Base-by-base conservation (phyloP, 164 flowering plant species). In the Taxillus chinensis region DNA sequence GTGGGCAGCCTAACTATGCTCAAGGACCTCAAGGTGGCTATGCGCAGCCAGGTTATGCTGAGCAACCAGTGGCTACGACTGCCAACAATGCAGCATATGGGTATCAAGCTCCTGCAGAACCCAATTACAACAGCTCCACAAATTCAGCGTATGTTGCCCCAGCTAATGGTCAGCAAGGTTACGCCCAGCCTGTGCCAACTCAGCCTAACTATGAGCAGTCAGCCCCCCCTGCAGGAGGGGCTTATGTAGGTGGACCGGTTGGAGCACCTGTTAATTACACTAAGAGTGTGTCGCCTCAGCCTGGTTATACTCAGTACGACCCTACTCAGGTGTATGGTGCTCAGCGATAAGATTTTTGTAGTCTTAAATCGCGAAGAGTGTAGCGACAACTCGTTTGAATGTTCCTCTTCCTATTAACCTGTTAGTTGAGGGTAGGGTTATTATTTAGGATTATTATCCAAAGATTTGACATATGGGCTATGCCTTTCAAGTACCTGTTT, bases 191-290 rank as follows among this genome's bases (percentile, higher is more conserved):
- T 5, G 53, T 78, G 37, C 61, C 82, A 40, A 62, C 74, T 59
- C 96, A 81, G 66, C 65, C 79, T 3, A 64, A 66, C 12, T 87
- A 82, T 71, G 93, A 81, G 52, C 92, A 89, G 72, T 67, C 87
- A 0, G 67, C 49, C 13, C 68, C 75, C 4, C 83, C 77, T 45
- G n/a, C 84, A 5, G 79, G 70, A 67, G 84, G 71, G 9, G 51
- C 13, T 48, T 48, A 7, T 11, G 9, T 48, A 14, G 13, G 51
- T 48, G 51, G 82, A 83, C 67, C 83, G 63, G 79, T 61, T 9
- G 61, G 49, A 71, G 77, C 80, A 39, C 73, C 75, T 11, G 79
- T 51, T 63, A 80, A 75, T 61, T 83, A 79, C 70, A 82, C 69
- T 0, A 83, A 83, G 66, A 79, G 74, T 39, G 53, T 76, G 50